phyloP scores from a whole-genome alignment of 805 yeast genomes.

The Candida argentea region DNA sequence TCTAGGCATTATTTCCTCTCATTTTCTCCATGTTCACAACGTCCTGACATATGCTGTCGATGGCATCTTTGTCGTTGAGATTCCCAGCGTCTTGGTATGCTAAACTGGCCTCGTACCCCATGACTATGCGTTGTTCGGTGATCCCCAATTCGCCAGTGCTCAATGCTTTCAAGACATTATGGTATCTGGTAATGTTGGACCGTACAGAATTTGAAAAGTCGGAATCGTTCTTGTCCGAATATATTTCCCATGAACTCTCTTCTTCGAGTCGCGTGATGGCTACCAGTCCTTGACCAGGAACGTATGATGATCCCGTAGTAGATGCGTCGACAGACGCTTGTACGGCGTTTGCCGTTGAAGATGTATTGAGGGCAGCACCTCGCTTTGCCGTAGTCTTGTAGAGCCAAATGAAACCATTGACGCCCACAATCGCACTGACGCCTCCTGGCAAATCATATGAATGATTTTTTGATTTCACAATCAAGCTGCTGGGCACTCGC shows the following conservation, averaged over 20 bases:
- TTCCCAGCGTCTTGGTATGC: slow-evolving; percentile 46
- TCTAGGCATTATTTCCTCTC: slow-evolving; percentile 40
- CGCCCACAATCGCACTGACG: slow-evolving; percentile 82
- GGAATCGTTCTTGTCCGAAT: slow-evolving; percentile 77
- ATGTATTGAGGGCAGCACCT: slow-evolving; percentile 9
- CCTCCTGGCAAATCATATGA: slow-evolving; percentile 89
- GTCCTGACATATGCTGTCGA: slow-evolving; percentile 65
- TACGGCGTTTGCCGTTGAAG: slow-evolving; percentile 18
- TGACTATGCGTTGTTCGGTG: slow-evolving; percentile 65
- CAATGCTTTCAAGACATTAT: slow-evolving; percentile 73
- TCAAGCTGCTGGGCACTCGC: slow-evolving; percentile 70
- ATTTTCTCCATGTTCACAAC: slow-evolving; percentile 62
- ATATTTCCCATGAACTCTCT: slow-evolving; percentile 91
- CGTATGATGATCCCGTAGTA: slow-evolving; percentile 17
- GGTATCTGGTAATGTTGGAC: slow-evolving; percentile 72
- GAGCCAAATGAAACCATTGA: slow-evolving; percentile 91
- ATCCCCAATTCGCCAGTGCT: slow-evolving; percentile 82
- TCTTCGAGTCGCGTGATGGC: slow-evolving; percentile 82
- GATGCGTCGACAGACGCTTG: slow-evolving; percentile 29
- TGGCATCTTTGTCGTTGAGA: slow-evolving; percentile 47
- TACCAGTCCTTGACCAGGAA: slow-evolving; percentile 49
- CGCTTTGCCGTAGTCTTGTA: slow-evolving; percentile 45
- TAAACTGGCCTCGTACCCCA: slow-evolving; percentile 86
- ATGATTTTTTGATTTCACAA: slow-evolving; percentile 81
- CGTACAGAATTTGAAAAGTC: slow-evolving; percentile 51